Evolutionary conservation across 2,329 filamentous ascomycete genomes (phyloP).

Genomic region (Apiospora kogelbergensis): DNA sequence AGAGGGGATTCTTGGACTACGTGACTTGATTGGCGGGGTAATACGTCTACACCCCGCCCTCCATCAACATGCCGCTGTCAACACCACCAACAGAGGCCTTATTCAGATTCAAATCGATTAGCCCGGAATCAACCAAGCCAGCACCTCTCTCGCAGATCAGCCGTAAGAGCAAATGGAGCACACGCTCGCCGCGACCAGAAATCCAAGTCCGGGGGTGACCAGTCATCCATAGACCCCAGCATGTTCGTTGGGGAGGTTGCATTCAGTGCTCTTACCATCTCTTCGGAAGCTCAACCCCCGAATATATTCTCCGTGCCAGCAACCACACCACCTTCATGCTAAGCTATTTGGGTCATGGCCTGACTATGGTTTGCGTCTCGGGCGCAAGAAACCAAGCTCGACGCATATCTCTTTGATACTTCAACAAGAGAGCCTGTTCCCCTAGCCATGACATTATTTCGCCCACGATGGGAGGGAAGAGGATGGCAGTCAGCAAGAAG

Average conservation of each 20-base stretch:
- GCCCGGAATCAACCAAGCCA: not conserved
- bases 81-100: not conserved
- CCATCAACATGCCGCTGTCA: not conserved
- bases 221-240: not conserved
- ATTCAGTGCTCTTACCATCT: not conserved
- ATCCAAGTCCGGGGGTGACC: not conserved
- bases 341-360: not conserved
- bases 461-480: not conserved
- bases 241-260: not conserved
- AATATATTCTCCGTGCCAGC: not conserved
- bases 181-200: not conserved
- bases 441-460: not conserved
- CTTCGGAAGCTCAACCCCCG: not conserved
- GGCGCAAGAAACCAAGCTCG: not conserved
- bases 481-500: not conserved
- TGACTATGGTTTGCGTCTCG: not conserved
- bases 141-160: not conserved
- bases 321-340: not conserved
- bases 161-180: too few species aligned
- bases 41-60: not conserved
- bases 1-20: not conserved
- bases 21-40: slow-evolving; percentile 1
- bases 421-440: not conserved
- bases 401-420: not conserved
- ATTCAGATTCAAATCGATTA: not conserved